Evolutionary conservation across 2,329 filamentous ascomycete genomes (phyloP).

Genomic region (Xylariaceae sp.): DNA sequence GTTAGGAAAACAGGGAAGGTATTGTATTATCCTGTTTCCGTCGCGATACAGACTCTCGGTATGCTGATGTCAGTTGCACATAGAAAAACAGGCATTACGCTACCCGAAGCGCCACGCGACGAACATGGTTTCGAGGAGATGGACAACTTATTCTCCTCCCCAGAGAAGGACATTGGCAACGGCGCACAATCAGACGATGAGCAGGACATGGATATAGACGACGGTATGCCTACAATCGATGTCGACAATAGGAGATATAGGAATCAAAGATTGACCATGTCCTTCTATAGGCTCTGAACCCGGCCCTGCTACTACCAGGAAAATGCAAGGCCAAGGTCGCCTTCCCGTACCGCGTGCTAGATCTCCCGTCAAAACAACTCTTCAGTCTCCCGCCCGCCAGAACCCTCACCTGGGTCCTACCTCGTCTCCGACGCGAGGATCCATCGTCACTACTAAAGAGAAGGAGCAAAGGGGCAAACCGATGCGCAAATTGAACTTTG

Average conservation of each 20-base stretch:
- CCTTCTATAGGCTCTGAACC: constrained; percentile 45
- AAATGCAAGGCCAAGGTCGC: constrained; percentile 47
- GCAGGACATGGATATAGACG: constrained; percentile 53
- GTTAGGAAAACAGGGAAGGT: constrained; percentile 51
- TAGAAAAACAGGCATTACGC: constrained; percentile 85
- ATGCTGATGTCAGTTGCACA: background rate
- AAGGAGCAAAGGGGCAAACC: constrained; percentile 39
- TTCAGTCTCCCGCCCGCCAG: constrained; percentile 59
- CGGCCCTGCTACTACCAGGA: constrained; percentile 53
- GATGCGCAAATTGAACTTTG: constrained; percentile 44
- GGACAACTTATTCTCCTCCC: constrained; percentile 85
- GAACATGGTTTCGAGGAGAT: constrained; percentile 90
- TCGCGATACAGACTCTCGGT: background rate
- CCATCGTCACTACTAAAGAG: constrained; percentile 30
- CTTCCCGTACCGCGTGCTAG: constrained; percentile 46
- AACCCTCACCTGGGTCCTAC: constrained; percentile 56
- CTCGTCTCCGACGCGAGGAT: constrained; percentile 48
- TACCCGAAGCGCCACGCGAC: constrained; percentile 81
- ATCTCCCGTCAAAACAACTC: constrained; percentile 63
- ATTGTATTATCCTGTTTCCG: constrained; percentile 12
- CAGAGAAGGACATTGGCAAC: constrained; percentile 51
- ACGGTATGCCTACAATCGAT: constrained; percentile 40
- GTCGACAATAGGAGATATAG: too few relatives aligned
- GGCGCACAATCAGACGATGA: constrained; percentile 32
- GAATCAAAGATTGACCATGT: background rate